These are phyloP conservation scores for Musa itinerans DNA, from an alignment of 176 grass and related monocot genomes.

Conservation along the genomic window DNA sequence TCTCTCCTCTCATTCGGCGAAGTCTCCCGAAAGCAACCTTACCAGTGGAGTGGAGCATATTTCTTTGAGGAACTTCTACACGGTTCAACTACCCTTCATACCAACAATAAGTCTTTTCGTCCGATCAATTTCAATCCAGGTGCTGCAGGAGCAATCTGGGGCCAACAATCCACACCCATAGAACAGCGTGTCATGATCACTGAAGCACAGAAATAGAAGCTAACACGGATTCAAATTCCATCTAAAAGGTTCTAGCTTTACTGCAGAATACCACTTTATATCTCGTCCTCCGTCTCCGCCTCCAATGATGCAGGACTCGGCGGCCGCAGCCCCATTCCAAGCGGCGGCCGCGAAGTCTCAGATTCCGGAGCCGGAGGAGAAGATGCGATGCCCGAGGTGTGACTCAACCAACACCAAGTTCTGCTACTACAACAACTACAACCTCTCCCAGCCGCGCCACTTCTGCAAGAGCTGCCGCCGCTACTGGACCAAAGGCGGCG, in stretches of 20 bases:
- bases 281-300: background rate
- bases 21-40: background rate
- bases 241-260: background rate
- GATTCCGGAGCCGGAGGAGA: background rate
- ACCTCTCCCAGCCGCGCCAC: constrained; percentile 66
- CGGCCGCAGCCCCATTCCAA: background rate
- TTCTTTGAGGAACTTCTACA: no score
- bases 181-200: background rate
- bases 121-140: background rate
- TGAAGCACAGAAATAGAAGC: background rate
- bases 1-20: background rate
- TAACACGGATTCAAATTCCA: background rate
- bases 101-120: background rate
- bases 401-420: constrained; percentile 78
- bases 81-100: no score
- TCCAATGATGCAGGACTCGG: background rate
- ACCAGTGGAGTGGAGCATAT: background rate
- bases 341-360: background rate
- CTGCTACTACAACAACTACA: constrained; percentile 99
- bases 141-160: background rate
- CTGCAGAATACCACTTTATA: background rate
- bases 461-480: constrained; percentile 93
- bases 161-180: background rate
- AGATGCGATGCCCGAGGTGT: constrained; percentile 50
- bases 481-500: constrained; percentile 89